A percentile compares a stretch with the other conserved stretches of the same genome.
phyloP scores from a whole-genome alignment of 176 grass and related monocot genomes.

The Oryza coarctata region DNA sequence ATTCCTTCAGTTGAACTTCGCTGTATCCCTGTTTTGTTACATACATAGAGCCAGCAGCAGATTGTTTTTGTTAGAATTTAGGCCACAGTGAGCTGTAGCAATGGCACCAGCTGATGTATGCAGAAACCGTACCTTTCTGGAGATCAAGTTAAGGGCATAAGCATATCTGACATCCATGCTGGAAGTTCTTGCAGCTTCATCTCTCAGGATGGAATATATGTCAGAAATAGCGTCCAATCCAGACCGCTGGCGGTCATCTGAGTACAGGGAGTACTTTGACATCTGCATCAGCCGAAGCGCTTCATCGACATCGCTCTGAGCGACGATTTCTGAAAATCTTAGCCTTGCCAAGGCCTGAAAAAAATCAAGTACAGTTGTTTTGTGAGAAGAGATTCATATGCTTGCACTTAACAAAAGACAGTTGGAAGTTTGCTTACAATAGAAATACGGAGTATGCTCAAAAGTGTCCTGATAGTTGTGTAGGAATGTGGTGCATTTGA shows the following conservation, averaged over 20 bases:
- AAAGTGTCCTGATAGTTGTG: slow-evolving; percentile 90
- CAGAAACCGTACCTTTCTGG: slow-evolving; percentile 77
- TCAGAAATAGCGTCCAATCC: slow-evolving; percentile 96
- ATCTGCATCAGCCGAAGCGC: slow-evolving; percentile 95
- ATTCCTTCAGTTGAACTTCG: slow-evolving; percentile 95
- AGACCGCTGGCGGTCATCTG: slow-evolving; percentile 87
- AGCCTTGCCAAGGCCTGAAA: slow-evolving; percentile 94
- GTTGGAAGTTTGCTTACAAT: slow-evolving; percentile 65
- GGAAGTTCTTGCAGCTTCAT: slow-evolving; percentile 78
- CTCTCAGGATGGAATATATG: slow-evolving; percentile 94
- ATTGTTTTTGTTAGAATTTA: slow-evolving; percentile 14
- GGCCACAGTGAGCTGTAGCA: background rate
- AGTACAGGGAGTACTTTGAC: slow-evolving; percentile 94
- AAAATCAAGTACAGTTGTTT: background rate
- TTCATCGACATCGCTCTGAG: slow-evolving; percentile 93
- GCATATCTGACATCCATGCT: slow-evolving; percentile 93
- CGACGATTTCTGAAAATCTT: slow-evolving; percentile 81
- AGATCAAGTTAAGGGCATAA: slow-evolving; percentile 97
- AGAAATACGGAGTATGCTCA: slow-evolving; percentile 97
- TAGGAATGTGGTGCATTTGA: slow-evolving; percentile 98
- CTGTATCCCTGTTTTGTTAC: slow-evolving; percentile 77
- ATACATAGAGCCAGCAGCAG: background rate
- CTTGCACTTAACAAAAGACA: background rate
- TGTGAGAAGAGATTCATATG: background rate
- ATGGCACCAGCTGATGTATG: background rate